These are phyloP conservation scores for Scedosporium dehoogii DNA, from an alignment of 2,329 filamentous ascomycete species.

Conservation along the genomic window DNA sequence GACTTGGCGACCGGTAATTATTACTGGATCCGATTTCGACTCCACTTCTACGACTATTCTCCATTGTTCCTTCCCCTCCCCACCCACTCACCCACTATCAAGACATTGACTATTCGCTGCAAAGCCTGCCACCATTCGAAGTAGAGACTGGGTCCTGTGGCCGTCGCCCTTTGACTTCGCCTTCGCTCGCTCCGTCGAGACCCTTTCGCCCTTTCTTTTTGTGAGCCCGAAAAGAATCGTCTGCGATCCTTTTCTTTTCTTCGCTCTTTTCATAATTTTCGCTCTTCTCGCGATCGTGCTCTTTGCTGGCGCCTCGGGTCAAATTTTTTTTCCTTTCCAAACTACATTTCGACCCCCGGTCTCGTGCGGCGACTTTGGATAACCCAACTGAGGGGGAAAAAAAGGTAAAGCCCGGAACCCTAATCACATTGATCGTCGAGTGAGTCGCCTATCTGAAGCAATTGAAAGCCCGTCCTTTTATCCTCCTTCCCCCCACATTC, in stretches of 20 bases:
- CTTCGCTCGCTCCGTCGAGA: background rate
- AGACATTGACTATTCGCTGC: background rate
- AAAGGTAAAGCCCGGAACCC: background rate
- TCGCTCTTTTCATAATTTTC: background rate
- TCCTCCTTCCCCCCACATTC: background rate
- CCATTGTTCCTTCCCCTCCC: slow-evolving; percentile 1
- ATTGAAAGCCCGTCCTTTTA: background rate
- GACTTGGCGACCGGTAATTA: slow-evolving; percentile 1
- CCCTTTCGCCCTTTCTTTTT: too few species aligned
- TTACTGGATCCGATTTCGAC: background rate
- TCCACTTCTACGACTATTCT: background rate
- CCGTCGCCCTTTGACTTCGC: background rate
- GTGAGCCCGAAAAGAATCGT: too few species aligned
- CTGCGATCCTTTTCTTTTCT: background rate
- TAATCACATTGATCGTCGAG: slow-evolving; percentile 4
- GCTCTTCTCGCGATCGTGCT: background rate
- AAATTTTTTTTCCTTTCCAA: too few species aligned
- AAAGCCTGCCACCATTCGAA: background rate
- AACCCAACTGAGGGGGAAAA: background rate
- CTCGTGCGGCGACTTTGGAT: too few species aligned
- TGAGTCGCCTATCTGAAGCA: slow-evolving; percentile 3
- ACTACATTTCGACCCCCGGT: too few species aligned
- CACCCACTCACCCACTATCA: background rate
- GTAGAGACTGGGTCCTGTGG: background rate
- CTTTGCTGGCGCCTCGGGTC: too few species aligned